A percentile compares a stretch with the other conserved stretches of the same genome.
These are phyloP conservation scores for Fusarium redolens DNA, from an alignment of 2,329 filamentous ascomycete genomes.

Conservation along the genomic window DNA sequence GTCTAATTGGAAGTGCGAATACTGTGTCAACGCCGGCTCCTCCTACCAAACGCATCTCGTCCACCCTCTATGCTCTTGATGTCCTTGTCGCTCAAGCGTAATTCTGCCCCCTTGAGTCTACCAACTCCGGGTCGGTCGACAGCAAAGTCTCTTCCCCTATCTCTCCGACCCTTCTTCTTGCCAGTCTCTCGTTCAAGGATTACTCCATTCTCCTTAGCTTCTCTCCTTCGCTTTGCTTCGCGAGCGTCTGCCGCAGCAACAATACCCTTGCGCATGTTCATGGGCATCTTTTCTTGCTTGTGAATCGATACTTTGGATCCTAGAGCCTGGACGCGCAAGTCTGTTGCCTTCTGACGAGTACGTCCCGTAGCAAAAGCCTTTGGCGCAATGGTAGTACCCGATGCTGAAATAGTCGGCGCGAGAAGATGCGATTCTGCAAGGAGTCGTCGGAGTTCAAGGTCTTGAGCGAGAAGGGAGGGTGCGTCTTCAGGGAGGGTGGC, in stretches of 20 bases:
- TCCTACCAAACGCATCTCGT: conserved; percentile 56
- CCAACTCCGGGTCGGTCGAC: conserved; percentile 85
- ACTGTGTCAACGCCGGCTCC: conserved; percentile 44
- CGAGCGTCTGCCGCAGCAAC: conserved; percentile 70
- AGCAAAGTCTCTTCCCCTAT: conserved; percentile 63
- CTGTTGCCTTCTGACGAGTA: conserved; percentile 82
- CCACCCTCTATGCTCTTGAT: conserved; percentile 75
- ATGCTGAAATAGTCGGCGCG: conserved; percentile 57
- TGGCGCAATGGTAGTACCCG: conserved; percentile 51
- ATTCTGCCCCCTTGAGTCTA: conserved; percentile 80
- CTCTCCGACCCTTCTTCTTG: conserved; percentile 54
- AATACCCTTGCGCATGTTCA: conserved; percentile 89
- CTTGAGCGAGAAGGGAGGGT: conserved; percentile 83
- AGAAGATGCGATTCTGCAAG: conserved; percentile 93
- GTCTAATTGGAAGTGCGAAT: neutral
- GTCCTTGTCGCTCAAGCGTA: conserved; percentile 83
- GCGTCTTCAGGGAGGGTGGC: conserved; percentile 65
- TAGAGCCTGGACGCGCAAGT: conserved; percentile 83
- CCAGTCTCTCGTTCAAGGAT: conserved; percentile 75
- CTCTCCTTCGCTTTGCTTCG: conserved; percentile 77
- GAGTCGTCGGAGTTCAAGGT: conserved; percentile 90
- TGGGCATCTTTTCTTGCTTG: conserved; percentile 87
- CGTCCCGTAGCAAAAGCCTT: conserved; percentile 69
- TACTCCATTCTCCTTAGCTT: conserved; percentile 91
- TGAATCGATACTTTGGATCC: conserved; percentile 82